These are phyloP conservation scores for Akanthomyces uredinophilus DNA, from an alignment of 2,329 filamentous ascomycete genomes.

Conservation along the genomic window DNA sequence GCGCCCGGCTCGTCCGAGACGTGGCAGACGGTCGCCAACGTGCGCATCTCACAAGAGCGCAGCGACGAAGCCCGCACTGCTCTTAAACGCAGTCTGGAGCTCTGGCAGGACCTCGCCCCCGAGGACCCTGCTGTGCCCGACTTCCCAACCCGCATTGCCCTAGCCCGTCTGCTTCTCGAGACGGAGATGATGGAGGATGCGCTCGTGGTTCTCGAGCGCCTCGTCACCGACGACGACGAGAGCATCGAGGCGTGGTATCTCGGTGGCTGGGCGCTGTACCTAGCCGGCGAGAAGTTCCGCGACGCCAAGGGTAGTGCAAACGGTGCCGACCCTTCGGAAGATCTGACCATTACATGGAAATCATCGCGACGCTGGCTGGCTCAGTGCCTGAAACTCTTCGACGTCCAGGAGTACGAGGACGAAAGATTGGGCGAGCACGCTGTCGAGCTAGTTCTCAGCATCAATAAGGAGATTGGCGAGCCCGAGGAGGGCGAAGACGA, in stretches of 20 bases:
- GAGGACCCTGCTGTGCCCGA: conserved; percentile 71
- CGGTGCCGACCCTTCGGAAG: conserved; percentile 35
- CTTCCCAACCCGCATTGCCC: conserved; percentile 77
- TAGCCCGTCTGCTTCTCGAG: conserved; percentile 84
- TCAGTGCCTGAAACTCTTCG: conserved; percentile 75
- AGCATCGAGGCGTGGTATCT: conserved; percentile 97
- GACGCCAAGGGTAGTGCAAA: conserved; percentile 30
- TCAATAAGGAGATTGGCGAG: conserved; percentile 61
- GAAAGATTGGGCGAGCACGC: conserved; percentile 72
- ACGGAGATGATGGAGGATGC: conserved; percentile 81
- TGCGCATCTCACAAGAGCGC: conserved; percentile 82
- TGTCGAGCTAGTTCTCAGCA: conserved; percentile 59
- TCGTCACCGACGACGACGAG: conserved; percentile 84
- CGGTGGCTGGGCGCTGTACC: conserved; percentile 86
- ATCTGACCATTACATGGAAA: conserved; percentile 59
- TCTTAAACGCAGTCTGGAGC: conserved; percentile 68
- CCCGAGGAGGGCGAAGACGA: conserved; percentile 51
- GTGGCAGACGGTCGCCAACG: conserved; percentile 91
- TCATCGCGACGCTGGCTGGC: conserved; percentile 79
- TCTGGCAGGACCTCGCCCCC: conserved; percentile 77
- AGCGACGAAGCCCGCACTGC: conserved; percentile 75
- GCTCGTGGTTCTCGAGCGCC: conserved; percentile 74
- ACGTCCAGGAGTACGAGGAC: conserved; percentile 77
- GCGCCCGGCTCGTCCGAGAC: conserved; percentile 78
- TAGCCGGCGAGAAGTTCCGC: conserved; percentile 64